Evolutionary conservation across 164 flowering plant genomes (phyloP).

Genomic region (Chimonanthus praecox): DNA sequence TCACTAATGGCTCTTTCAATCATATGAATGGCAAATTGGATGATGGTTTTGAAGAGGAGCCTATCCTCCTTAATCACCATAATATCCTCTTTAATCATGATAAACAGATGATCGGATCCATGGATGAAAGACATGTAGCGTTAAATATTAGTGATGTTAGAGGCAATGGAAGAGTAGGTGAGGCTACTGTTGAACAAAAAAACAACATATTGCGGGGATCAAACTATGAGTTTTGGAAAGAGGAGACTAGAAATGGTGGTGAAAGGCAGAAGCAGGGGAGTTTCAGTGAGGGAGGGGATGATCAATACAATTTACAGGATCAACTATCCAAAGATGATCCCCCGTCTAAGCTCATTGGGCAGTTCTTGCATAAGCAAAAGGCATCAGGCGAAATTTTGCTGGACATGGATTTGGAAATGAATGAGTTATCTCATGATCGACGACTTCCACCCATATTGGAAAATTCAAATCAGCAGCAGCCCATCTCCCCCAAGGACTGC

Average conservation of each 20-base stretch:
- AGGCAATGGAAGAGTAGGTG: neutral
- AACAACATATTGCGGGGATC: constrained; percentile 27
- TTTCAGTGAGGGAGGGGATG: neutral
- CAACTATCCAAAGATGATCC: constrained; percentile 15
- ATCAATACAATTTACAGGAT: neutral
- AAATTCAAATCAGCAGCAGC: neutral
- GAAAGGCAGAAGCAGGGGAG: neutral
- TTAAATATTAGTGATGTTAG: constrained; percentile 18
- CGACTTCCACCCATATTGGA: neutral
- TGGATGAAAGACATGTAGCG: constrained; percentile 4
- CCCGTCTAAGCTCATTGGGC: constrained; percentile 24
- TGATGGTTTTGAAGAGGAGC: constrained; percentile 14
- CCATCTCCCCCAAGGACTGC: neutral
- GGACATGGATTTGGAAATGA: constrained; percentile 34
- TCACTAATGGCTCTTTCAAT: neutral
- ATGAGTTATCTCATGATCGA: constrained; percentile 10
- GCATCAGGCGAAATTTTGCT: constrained; percentile 25
- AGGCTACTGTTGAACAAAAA: neutral
- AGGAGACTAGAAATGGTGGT: neutral
- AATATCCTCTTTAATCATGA: constrained; percentile 8
- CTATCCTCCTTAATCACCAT: constrained; percentile 12
- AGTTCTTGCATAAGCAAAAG: constrained; percentile 26
- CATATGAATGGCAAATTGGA: neutral
- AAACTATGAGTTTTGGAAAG: constrained; percentile 33
- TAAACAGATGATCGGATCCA: neutral